phyloP scores from a whole-genome alignment of 2,329 filamentous ascomycete species.

The Chaetomiaceae sp. region DNA sequence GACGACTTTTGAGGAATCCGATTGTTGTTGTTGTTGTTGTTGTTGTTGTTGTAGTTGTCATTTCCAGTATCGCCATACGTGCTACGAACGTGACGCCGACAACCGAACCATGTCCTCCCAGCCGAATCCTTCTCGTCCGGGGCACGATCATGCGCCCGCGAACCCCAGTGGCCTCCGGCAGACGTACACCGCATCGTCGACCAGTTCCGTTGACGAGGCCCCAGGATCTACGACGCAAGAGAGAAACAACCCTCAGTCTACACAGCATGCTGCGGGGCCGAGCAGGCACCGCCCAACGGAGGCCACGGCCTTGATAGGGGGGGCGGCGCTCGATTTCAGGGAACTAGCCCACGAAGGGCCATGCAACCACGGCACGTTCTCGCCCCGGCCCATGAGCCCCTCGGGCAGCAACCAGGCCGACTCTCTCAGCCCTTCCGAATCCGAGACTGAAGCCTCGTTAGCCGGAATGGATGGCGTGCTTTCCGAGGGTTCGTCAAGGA shows the following conservation, averaged over 20 bases:
- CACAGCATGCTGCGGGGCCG: conserved; percentile 24
- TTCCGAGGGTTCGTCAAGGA: conserved; percentile 34
- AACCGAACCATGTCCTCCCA: conserved; percentile 19
- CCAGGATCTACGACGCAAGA: conserved; percentile 13
- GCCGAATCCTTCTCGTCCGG: conserved; percentile 7
- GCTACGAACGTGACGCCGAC: neutral
- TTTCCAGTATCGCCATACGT: neutral
- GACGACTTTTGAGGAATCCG: neutral
- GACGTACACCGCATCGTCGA: conserved; percentile 35
- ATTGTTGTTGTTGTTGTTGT: neutral
- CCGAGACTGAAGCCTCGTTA: conserved; percentile 30
- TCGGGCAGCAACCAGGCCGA: conserved; percentile 31
- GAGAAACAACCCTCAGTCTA: conserved; percentile 16
- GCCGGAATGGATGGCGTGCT: conserved; percentile 39
- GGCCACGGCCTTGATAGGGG: conserved; percentile 48
- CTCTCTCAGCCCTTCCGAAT: conserved; percentile 23
- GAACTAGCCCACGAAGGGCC: conserved; percentile 42
- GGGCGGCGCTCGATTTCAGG: conserved; percentile 31
- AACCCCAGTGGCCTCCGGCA: conserved; percentile 46
- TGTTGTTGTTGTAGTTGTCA: neutral
- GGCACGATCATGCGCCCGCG: conserved; percentile 37
- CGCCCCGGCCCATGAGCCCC: conserved; percentile 57
- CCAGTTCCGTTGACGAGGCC: conserved; percentile 15
- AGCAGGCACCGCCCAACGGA: conserved; percentile 37
- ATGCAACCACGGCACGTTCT: conserved; percentile 74